These are phyloP conservation scores for Rhipidocladum racemiflorum DNA, from an alignment of 176 grass and related monocot genomes.

Conservation along the genomic window DNA sequence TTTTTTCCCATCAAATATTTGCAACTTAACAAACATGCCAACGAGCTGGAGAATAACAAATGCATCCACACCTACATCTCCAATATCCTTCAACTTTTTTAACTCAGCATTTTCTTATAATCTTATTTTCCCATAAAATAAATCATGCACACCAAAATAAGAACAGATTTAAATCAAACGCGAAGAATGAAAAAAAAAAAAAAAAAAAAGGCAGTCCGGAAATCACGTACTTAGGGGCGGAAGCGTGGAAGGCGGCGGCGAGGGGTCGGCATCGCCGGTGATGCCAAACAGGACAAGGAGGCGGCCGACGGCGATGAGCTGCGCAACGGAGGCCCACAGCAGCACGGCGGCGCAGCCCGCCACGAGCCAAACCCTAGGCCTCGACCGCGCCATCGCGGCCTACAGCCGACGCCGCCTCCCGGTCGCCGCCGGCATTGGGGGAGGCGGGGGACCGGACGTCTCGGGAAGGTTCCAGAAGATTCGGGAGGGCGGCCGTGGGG, in stretches of 20 bases:
- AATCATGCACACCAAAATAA: background rate
- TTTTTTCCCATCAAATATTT: background rate
- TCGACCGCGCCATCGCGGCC: constrained; percentile 53
- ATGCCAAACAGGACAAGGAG: constrained; percentile 44
- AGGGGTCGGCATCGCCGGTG: constrained; percentile 6
- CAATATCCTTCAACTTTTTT: background rate
- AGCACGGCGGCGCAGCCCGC: constrained; percentile 59
- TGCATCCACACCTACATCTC: background rate
- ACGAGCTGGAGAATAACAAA: background rate
- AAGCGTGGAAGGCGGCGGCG: constrained; percentile 38
- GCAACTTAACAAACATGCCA: background rate
- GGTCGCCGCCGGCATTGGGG: constrained; percentile 26
- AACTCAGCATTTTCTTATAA: background rate
- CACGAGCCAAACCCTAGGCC: constrained; percentile 63
- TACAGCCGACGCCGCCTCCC: constrained; percentile 25
- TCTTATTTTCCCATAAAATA: background rate
- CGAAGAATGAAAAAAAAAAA: background rate
- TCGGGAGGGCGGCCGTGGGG: background rate
- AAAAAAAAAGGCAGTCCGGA: constrained; percentile 4
- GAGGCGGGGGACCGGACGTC: background rate
- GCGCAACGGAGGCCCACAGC: constrained; percentile 65
- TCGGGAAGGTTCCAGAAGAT: constrained; percentile 26
- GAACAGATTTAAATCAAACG: constrained; percentile 11
- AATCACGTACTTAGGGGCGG: constrained; percentile 54
- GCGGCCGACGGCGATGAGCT: constrained; percentile 58